Base-by-base conservation (phyloP, 2,329 filamentous ascomycete species). In the Mycogone perniciosa region DNA sequence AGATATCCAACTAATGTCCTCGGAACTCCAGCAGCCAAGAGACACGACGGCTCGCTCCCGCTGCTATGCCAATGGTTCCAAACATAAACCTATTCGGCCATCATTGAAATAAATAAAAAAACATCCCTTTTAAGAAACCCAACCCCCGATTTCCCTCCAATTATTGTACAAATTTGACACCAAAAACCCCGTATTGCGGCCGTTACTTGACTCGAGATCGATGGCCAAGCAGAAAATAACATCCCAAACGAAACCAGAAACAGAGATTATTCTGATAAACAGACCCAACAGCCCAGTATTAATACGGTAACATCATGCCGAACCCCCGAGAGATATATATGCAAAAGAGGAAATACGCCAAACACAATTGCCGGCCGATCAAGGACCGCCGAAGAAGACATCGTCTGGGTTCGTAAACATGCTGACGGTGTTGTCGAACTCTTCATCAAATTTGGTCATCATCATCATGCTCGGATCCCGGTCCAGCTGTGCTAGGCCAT, bases 381-480 rank as follows among this genome's bases (percentile, higher is more conserved):
- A 69, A 50, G 62, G 57, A 55, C 56, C 69, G 46, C 71, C 69
- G 59, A 79, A 81, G 59, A 80, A 78, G 50, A 79, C 66, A 54
- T 80, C 76, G 50, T 77, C 75, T 53, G 67, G 70, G 55, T 70
- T 69, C 30, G 68, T 71, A 57, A 80, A 79, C 74, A 81, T 76
- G 62, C 68, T 69, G 31, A 75, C 72, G 5, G 66, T 59, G 50
- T 68, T 71, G 53, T 77, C 73, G 48, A 75, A 77, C 40, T 76
- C 74, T 40, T 80, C 77, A 48, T 79, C 76, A 58, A 77, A 79
- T 64, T 79, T 79, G 64, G 65, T 70, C 59, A 76, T 70, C 67
- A 76, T 71, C 46, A 77, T 64, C 69, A 77, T 71, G 61, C 65
- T 71, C 31, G 73, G 61, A 35, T 77, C 75, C 37, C 69, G 68